Evolutionary conservation across 2,329 filamentous ascomycete species (phyloP), one percentile per base, ranked within the genome.

Genomic region (Hypocrella siamensis): DNA sequence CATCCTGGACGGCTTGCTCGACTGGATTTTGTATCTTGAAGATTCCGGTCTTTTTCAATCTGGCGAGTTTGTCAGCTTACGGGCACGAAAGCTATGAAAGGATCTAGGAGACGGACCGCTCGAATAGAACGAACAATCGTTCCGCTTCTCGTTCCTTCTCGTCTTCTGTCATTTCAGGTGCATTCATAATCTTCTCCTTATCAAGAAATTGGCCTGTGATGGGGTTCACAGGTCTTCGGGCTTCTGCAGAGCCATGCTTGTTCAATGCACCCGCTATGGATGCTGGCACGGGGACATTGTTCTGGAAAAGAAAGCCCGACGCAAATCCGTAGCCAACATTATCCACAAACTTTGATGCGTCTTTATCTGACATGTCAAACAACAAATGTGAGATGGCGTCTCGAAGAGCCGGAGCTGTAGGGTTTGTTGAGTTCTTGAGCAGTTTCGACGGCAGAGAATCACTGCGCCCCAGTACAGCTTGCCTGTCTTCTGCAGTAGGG

Each of bases 291-390:
- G 77, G 66, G 10, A 96, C 74, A 34, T 90, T 82, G 39, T 88
- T 80, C 39, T 80, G 78, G 57, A 86, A 78, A 12, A 98, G 60
- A 49, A 90, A 93, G 0, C 90, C 90, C 0, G 85, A 82, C 1
- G 90, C 90, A 47, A 82, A 93, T 0, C 90, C 90, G 48, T 93
- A 98, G 0, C 90, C 90, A 10, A 98, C 82, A 42, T 94, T 94
- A 31, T 81, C 68, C 1, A 96, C 80, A 46, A 94, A 90, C 19
- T 66, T 79, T 12, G 67, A 69, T 0, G 86, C 71, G 44, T 94
- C 76, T 43, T 76, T 80, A 40, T 78, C 79, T 0, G 85, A 93
- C 18, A 96, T 65, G 40, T 92, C 80, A 49, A 92, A 98, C 38
- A 94, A 69, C 17, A 98, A 63, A 19, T 77, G 67, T 0, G 80